These are phyloP conservation scores for Spizellomyces sp. DNA, from an alignment of 192 early-diverging fungal species.

Conservation along the genomic window DNA sequence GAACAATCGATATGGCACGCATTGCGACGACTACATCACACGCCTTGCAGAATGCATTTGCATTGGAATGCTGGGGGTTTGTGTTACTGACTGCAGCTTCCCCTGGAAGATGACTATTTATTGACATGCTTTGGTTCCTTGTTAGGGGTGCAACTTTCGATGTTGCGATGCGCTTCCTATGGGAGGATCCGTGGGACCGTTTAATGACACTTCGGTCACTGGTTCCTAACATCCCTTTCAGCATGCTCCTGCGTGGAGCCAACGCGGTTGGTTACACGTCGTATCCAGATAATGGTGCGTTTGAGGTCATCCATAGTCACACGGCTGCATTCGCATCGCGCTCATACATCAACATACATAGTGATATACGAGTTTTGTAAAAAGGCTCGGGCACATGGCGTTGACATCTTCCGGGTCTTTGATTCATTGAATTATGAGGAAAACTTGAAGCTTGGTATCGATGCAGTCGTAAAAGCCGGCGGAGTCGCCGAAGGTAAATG, in stretches of 20 bases:
- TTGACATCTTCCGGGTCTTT: constrained; percentile 98
- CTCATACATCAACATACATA: too few relatives aligned
- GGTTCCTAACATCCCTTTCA: constrained; percentile 96
- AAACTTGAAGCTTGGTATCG: constrained; percentile 93
- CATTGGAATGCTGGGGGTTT: constrained; percentile 99
- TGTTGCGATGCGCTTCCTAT: constrained; percentile 93
- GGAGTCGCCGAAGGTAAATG: constrained; percentile 95
- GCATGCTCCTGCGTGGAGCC: constrained; percentile 97
- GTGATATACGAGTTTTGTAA: constrained; percentile 96
- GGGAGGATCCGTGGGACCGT: constrained; percentile 97
- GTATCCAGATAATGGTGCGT: constrained; percentile 94
- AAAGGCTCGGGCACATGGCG: constrained; percentile 79
- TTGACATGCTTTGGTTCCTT: too few relatives aligned
- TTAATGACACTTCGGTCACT: constrained; percentile 78
- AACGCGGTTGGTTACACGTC: constrained; percentile 97
- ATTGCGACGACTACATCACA: constrained; percentile 89
- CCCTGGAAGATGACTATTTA: too few relatives aligned
- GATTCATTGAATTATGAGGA: constrained; percentile 97
- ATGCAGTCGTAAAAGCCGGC: constrained; percentile 89
- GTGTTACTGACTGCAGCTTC: too few relatives aligned
- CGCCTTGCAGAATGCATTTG: constrained; percentile 83
- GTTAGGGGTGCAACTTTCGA: constrained; percentile 98
- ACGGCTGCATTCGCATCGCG: background rate
- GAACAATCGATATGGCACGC: constrained; percentile 90
- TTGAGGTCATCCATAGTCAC: background rate